Evolutionary conservation across 1,284 basidiomycete genomes (phyloP).

Genomic region (Veloporphyrellus conicus): DNA sequence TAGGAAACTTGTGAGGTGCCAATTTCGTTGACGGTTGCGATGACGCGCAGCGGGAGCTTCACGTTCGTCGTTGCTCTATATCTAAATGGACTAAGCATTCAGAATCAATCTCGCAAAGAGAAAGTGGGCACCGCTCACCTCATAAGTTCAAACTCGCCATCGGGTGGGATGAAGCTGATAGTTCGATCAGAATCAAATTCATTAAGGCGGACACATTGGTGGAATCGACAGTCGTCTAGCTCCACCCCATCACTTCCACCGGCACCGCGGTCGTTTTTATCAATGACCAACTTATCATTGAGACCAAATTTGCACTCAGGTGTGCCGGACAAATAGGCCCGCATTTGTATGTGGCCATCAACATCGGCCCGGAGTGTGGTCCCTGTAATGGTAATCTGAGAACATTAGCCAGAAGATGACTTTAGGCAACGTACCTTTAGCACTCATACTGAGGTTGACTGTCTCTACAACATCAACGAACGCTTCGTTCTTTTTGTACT

Average conservation of each 20-base stretch:
- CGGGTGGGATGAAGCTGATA: slow-evolving; percentile 96
- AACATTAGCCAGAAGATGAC: background rate
- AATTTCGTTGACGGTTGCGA: slow-evolving; percentile 90
- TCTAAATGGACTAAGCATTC: slow-evolving; percentile 39
- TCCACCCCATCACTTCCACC: slow-evolving; percentile 76
- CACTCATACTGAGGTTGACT: slow-evolving; percentile 94
- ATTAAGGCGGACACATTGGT: slow-evolving; percentile 93
- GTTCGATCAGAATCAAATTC: slow-evolving; percentile 92
- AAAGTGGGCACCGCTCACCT: slow-evolving; percentile 43
- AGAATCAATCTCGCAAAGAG: slow-evolving; percentile 3
- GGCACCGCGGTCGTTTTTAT: slow-evolving; percentile 70
- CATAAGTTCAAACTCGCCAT: slow-evolving; percentile 99
- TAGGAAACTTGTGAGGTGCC: slow-evolving; percentile 91
- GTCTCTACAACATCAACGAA: slow-evolving; percentile 98
- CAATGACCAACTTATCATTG: slow-evolving; percentile 96
- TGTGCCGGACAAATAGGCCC: slow-evolving; percentile 92
- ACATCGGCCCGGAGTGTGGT: slow-evolving; percentile 94
- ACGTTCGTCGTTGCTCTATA: slow-evolving; percentile 96
- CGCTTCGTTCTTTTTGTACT: slow-evolving; percentile 97
- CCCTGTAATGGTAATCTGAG: slow-evolving; percentile 44
- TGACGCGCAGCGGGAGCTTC: slow-evolving; percentile 87
- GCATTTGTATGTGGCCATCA: slow-evolving; percentile 97
- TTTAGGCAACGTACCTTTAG: slow-evolving; percentile 62
- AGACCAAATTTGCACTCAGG: slow-evolving; percentile 98
- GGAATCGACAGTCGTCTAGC: slow-evolving; percentile 96